These are phyloP conservation scores for Castanea crenata DNA, from an alignment of 306 rosid species.

Conservation along the genomic window DNA sequence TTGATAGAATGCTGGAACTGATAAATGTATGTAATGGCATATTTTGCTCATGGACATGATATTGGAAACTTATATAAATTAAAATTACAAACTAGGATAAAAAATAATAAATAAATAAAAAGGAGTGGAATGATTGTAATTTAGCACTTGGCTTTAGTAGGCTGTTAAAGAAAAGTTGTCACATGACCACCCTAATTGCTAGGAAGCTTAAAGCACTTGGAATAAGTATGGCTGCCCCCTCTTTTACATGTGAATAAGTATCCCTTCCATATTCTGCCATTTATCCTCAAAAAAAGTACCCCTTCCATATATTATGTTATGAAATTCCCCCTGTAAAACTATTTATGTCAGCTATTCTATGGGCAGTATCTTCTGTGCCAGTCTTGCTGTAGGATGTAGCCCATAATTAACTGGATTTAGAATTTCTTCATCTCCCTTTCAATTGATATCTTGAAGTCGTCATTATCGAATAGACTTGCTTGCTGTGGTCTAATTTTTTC, in stretches of 20 bases:
- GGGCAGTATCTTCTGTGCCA: background rate
- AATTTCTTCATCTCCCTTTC: background rate
- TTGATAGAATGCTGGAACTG: slow-evolving; percentile 76
- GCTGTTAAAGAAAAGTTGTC: background rate
- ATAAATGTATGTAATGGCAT: slow-evolving; percentile 57
- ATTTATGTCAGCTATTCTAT: background rate
- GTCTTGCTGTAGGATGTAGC: background rate
- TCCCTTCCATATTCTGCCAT: background rate
- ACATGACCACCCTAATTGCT: background rate
- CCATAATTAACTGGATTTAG: background rate
- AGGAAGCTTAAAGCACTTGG: too few species aligned
- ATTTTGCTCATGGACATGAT: slow-evolving; percentile 6
- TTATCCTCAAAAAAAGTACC: too few species aligned
- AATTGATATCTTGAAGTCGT: background rate
- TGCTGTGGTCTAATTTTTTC: too few species aligned
- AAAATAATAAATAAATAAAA: background rate
- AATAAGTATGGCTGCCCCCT: too few species aligned
- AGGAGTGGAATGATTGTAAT: background rate
- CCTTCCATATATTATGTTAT: background rate
- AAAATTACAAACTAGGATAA: background rate
- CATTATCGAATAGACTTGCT: background rate
- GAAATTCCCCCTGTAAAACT: background rate
- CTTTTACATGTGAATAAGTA: background rate
- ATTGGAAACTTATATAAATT: background rate
- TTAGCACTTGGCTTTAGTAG: background rate